A percentile compares a stretch with the other conserved stretches of the same genome.
phyloP scores from a whole-genome alignment of 2,329 filamentous ascomycete species.

The Pleomassaria siparia region DNA sequence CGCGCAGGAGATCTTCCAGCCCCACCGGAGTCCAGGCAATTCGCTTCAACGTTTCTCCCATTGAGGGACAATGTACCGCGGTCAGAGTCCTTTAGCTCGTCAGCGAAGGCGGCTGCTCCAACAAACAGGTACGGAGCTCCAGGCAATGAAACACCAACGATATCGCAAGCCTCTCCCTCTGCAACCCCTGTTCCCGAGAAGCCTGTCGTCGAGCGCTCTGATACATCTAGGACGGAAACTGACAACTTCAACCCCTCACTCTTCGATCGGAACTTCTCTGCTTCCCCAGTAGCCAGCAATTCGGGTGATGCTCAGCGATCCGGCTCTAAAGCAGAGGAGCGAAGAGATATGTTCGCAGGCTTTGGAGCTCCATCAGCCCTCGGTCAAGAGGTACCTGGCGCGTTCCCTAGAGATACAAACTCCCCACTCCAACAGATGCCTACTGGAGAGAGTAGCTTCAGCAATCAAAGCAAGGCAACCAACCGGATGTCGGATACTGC shows the following conservation, averaged over 20 bases:
- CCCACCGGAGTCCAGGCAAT: slow-evolving; percentile 73
- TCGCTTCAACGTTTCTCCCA: slow-evolving; percentile 74
- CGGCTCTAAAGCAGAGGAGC: slow-evolving; percentile 36
- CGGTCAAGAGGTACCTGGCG: slow-evolving; percentile 47
- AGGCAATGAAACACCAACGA: slow-evolving; percentile 53
- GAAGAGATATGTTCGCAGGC: slow-evolving; percentile 44
- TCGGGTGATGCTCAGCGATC: slow-evolving; percentile 43
- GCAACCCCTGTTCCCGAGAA: slow-evolving; percentile 58
- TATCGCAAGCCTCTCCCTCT: slow-evolving; percentile 42
- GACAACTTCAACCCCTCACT: slow-evolving; percentile 38
- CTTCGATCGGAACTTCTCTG: slow-evolving; percentile 41
- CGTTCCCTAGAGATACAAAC: slow-evolving; percentile 47
- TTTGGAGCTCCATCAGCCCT: slow-evolving; percentile 38
- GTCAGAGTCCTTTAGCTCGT: slow-evolving; percentile 71
- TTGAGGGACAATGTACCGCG: slow-evolving; percentile 60
- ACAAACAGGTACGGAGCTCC: slow-evolving; percentile 61
- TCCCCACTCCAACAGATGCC: slow-evolving; percentile 52
- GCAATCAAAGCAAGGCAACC: slow-evolving; percentile 48
- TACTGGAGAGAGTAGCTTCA: slow-evolving; percentile 51
- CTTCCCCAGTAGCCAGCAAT: slow-evolving; percentile 44
- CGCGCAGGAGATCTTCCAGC: slow-evolving; percentile 61
- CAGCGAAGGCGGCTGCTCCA: slow-evolving; percentile 75
- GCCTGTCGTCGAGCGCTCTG: slow-evolving; percentile 35
- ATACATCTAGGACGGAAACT: slow-evolving; percentile 39
- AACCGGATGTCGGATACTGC: slow-evolving; percentile 42